Conservation (phyloP, 371 early-diverging fungal species). For the Mucor mucedo region DNA sequence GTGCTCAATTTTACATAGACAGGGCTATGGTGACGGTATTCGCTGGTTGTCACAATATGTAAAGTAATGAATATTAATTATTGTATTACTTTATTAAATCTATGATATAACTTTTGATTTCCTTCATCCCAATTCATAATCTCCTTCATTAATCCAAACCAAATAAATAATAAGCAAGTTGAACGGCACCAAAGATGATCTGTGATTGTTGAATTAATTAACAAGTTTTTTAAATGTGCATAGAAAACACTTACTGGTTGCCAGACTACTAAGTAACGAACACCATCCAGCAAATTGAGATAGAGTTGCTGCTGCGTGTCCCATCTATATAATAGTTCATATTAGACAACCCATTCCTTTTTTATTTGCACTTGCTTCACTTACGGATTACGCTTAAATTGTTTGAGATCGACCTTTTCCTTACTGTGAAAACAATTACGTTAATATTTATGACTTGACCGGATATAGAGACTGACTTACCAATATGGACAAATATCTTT, state of each 20-base stretch:
- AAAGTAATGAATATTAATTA: not conserved
- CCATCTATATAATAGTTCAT: constrained; percentile 48
- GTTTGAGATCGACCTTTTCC: constrained; percentile 83
- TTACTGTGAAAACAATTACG: constrained; percentile 50
- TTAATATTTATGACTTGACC: not conserved
- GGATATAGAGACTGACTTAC: constrained; percentile 29
- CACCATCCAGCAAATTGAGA: constrained; percentile 80
- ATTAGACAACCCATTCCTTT: too few relatives aligned
- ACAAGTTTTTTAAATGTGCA: not conserved
- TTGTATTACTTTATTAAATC: not conserved
- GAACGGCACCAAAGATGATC: constrained; percentile 58
- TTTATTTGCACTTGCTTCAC: constrained; percentile 11
- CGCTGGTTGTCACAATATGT: constrained; percentile 92
- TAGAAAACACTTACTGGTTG: constrained; percentile 70
- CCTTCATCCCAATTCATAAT: not conserved
- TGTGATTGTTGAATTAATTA: constrained; percentile 6
- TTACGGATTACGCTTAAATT: constrained; percentile 80
- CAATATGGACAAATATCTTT: constrained; percentile 96
- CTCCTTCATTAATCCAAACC: constrained; percentile 33
- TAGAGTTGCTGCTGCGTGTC: constrained; percentile 78
- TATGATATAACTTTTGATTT: constrained; percentile 1
- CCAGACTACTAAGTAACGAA: constrained; percentile 85
- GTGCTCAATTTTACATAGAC: constrained; percentile 96
- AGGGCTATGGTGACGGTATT: constrained; percentile 98
- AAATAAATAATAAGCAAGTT: constrained; percentile 47